phyloP scores from a whole-genome alignment of 768 basidiomycete genomes.

The Boletus rufocinnamomeus region DNA sequence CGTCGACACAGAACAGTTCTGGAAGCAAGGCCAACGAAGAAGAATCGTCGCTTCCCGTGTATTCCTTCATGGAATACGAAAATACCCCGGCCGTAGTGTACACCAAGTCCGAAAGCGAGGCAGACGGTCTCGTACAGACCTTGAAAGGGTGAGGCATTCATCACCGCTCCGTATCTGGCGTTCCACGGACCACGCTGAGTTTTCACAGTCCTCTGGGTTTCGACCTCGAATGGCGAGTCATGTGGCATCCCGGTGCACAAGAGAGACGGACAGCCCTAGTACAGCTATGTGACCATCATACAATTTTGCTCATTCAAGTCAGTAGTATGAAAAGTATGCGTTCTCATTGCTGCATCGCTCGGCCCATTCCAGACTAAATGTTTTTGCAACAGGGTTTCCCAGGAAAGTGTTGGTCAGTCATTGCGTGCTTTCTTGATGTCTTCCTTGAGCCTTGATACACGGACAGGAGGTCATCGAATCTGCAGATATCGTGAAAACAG shows the following conservation, averaged over 20 bases:
- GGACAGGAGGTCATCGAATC: conserved; percentile 48
- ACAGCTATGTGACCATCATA: conserved; percentile 45
- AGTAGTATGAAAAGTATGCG: conserved; percentile 47
- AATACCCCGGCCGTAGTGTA: conserved; percentile 40
- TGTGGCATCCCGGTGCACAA: conserved; percentile 32
- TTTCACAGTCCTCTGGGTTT: conserved; percentile 47
- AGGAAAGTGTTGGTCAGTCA: conserved; percentile 40
- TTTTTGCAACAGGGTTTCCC: conserved; percentile 41
- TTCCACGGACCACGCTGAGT: not conserved
- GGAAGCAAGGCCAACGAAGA: not conserved
- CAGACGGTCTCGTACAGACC: conserved; percentile 39
- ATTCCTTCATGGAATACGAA: conserved; percentile 40
- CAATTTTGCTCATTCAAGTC: conserved; percentile 50
- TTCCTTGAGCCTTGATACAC: not conserved
- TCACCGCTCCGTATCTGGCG: not conserved
- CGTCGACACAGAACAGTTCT: conserved; percentile 5
- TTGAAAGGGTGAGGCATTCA: conserved; percentile 38
- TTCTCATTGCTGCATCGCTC: not conserved
- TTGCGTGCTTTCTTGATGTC: not conserved
- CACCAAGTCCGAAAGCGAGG: conserved; percentile 42
- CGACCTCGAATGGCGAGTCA: conserved; percentile 52
- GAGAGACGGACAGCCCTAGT: conserved; percentile 45
- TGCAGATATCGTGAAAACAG: conserved; percentile 42
- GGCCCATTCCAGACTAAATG: not conserved
- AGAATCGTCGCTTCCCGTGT: conserved; percentile 31